These are phyloP conservation scores for Botrytis squamosa DNA, from an alignment of 2,329 filamentous ascomycete genomes.

Conservation along the genomic window DNA sequence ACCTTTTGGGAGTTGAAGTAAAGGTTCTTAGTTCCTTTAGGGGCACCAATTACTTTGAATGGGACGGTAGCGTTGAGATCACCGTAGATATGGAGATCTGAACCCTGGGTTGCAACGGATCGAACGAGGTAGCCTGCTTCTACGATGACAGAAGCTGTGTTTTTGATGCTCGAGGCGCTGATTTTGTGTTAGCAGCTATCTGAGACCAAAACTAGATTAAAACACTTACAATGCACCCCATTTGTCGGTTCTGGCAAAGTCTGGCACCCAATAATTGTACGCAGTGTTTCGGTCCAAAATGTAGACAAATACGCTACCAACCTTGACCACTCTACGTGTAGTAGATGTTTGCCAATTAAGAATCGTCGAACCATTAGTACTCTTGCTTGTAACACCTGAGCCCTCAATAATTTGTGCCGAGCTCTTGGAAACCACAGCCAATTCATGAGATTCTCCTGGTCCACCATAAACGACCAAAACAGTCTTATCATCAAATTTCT, in stretches of 20 bases:
- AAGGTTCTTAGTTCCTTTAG: constrained; percentile 51
- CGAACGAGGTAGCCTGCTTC: constrained; percentile 65
- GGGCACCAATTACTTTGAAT: constrained; percentile 67
- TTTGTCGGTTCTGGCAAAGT: constrained; percentile 46
- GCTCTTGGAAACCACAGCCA: constrained; percentile 47
- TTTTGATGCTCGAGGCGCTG: constrained; percentile 37
- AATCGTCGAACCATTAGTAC: constrained; percentile 46
- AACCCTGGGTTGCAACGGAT: constrained; percentile 54
- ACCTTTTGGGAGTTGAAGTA: constrained; percentile 57
- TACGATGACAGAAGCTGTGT: constrained; percentile 54
- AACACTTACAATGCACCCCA: constrained; percentile 39
- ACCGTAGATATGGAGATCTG: constrained; percentile 61
- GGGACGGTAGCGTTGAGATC: constrained; percentile 70
- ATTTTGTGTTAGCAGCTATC: constrained; percentile 13
- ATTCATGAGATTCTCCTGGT: constrained; percentile 60
- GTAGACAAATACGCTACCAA: constrained; percentile 41
- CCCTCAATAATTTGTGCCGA: constrained; percentile 39
- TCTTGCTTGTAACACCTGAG: constrained; percentile 37
- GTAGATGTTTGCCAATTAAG: constrained; percentile 56
- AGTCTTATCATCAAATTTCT: constrained; percentile 58
- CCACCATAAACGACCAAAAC: constrained; percentile 65
- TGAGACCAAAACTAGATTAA: neutral
- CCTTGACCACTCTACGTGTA: constrained; percentile 51
- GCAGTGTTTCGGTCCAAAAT: constrained; percentile 59
- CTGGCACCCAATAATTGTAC: constrained; percentile 68